Evolutionary conservation across 495 filamentous ascomycete genomes (phyloP), one percentile per base, ranked within the genome.

Genomic region (Penicillium argentinense): DNA sequence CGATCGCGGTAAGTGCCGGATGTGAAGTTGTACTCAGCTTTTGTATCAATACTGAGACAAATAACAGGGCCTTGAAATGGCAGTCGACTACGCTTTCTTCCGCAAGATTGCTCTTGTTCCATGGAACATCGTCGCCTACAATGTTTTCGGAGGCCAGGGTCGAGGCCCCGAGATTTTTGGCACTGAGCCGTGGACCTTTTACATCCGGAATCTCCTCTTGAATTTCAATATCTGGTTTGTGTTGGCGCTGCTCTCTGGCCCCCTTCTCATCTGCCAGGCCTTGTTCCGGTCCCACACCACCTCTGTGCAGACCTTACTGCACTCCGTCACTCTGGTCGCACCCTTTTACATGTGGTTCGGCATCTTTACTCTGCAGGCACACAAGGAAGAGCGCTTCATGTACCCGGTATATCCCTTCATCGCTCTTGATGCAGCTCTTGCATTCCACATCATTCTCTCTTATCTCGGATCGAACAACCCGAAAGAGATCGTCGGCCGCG

Each of bases 351-450:
- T 96, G 63, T 99, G 95, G 95, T 79, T 97, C 18, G 81, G 65
- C 5, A 92, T 97, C 43, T 97, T 99, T 68, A 88, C 89, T 3
- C 61, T 84, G 8, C 93, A 97, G 60, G 85, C 93, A 14, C 95
- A 99, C 75, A 99, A 99, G 57, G 95, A 99, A 66, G 95, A 99
- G 61, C 77, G 95, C 6, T 99, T 99, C 72, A 97, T 99, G 91
- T 97, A 95, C 64, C 92, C 92, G 0, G 85, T 84, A 17, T 99
- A 99, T 63, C 93, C 95, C 7, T 86, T 89, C 41, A 76, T 99
- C 18, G 89, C 87, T n/a, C 75, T 97, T 19, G 93, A 93, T 67
- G 92, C 92, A 9, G 88, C 91, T n/a, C 70, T 96, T 39, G 72
- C 89, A 1, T 72, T 93, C 38, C 89, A 97, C 64, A 83, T 87